Conservation (phyloP, 768 basidiomycete genomes). For the Tricholoma furcatifolium region DNA sequence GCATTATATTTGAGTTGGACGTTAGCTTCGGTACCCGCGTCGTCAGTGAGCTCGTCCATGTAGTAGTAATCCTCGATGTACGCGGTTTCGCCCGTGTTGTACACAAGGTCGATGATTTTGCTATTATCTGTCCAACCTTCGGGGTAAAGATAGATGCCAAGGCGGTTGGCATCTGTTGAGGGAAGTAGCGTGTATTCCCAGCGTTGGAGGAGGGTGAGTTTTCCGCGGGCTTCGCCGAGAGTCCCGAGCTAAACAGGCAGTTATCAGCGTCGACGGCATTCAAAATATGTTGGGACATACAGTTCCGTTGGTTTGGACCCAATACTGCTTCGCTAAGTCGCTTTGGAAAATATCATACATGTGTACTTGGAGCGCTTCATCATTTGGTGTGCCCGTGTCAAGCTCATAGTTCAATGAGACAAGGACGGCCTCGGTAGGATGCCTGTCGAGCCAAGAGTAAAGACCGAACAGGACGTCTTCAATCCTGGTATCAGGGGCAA, state of each 20-base stretch:
- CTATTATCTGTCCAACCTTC: slow-evolving; percentile 49
- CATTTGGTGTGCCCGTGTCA: slow-evolving; percentile 43
- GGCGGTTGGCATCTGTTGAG: slow-evolving; percentile 31
- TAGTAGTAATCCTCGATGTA: slow-evolving; percentile 51
- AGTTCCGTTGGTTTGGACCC: slow-evolving; percentile 45
- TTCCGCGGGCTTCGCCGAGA: slow-evolving; percentile 50
- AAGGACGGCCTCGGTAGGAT: slow-evolving; percentile 50
- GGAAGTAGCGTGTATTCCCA: slow-evolving; percentile 43
- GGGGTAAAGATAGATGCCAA: slow-evolving; percentile 44
- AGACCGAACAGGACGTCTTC: slow-evolving; percentile 52
- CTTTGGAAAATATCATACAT: slow-evolving; percentile 39
- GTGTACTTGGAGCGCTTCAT: slow-evolving; percentile 39
- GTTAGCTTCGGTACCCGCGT: slow-evolving; percentile 34
- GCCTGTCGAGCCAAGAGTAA: slow-evolving; percentile 50
- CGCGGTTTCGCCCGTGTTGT: slow-evolving; percentile 37
- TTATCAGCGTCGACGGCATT: too few relatives aligned
- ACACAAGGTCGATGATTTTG: slow-evolving; percentile 41
- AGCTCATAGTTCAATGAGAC: slow-evolving; percentile 50
- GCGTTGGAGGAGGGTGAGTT: slow-evolving; percentile 49
- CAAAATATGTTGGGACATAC: slow-evolving; percentile 19
- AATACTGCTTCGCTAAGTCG: slow-evolving; percentile 39
- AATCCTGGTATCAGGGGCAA: slow-evolving; percentile 43
- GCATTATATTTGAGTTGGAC: slow-evolving; percentile 43
- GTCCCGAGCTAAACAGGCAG: slow-evolving; percentile 36
- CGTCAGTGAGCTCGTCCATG: slow-evolving; percentile 28